These are phyloP conservation scores for Amaranthus tricolor DNA, from an alignment of 179 eudicot species.

Conservation along the genomic window DNA sequence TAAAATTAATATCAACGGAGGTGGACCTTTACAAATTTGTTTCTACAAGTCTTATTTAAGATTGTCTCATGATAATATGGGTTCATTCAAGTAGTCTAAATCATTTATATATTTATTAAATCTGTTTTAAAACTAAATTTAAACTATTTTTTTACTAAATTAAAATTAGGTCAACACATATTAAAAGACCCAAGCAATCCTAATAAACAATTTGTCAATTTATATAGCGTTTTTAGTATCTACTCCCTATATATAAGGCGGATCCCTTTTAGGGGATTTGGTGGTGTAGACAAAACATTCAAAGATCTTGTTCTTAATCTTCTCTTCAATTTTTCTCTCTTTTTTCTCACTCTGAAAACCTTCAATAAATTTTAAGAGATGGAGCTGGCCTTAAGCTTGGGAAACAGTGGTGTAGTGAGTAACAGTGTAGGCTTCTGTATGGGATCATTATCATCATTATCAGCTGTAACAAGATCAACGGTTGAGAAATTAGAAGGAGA, in stretches of 20 bases:
- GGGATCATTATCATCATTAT: slow-evolving; percentile 27
- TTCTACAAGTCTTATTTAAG: too few species aligned
- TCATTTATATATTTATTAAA: too few species aligned
- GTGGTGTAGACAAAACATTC: slow-evolving; percentile 23
- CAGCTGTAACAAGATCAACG: slow-evolving; percentile 18
- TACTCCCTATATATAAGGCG: slow-evolving; percentile 15
- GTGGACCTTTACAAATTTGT: too few species aligned
- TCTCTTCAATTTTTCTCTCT: background rate
- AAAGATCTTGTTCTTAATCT: slow-evolving; percentile 17
- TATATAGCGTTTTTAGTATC: background rate
- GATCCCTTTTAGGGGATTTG: slow-evolving; percentile 13
- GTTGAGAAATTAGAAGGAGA: slow-evolving; percentile 8
- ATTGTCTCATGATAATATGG: too few species aligned
- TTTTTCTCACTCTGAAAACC: slow-evolving; percentile 4
- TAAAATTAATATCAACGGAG: too few species aligned
- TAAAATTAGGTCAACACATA: too few species aligned
- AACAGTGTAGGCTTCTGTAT: slow-evolving; percentile 47
- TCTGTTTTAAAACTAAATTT: too few species aligned
- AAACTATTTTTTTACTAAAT: too few species aligned
- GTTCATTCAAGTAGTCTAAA: too few species aligned
- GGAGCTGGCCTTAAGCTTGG: slow-evolving; percentile 80
- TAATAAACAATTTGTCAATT: too few species aligned
- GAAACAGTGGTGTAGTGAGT: slow-evolving; percentile 33
- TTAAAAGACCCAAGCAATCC: too few species aligned
- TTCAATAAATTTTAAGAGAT: slow-evolving; percentile 20